Base-by-base conservation (phyloP, 2,329 filamentous ascomycete genomes). In the Canariomyces notabilis region DNA sequence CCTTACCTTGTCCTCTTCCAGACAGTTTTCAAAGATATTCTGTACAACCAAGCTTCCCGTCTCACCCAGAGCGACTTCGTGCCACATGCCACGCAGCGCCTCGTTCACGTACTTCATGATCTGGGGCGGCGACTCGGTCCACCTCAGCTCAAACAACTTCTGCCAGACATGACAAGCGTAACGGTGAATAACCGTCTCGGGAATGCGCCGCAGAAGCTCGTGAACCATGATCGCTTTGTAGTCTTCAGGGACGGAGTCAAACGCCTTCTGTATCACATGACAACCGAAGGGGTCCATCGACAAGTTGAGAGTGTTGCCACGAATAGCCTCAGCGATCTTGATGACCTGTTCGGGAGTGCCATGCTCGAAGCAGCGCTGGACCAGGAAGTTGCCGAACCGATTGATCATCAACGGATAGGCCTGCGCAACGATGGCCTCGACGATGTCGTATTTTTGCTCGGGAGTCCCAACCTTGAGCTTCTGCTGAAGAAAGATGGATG, bases 81-180 rank as follows among this genome's bases (percentile, higher is more conserved):
- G 90, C 93, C 93, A 98, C 89, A 97, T 97, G 49, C 91, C 91
- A 49, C 82, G 80, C 44, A 98, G 78, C 50, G 93, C 87, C 58
- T 97, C 89, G 61, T 98, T 98, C 68, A 98, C 94, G 60, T 88
- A 95, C 61, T 87, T 87, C 93, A 98, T 98, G 68, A 98, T 95
- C 67, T 96, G 90, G 19, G 93, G 93, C 34, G 93, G 93, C 32
- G 89, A 87, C 59, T 90, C 86, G 53, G 83, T 89, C 93, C 93
- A 98, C 61, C 93, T 85, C 57, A 98, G 80, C 67, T 98, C 93
- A 65, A 98, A 98, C 21, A 98, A 80, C 74, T 98, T 98, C 73
- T 98, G 93, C 93, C 93, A 98, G 53, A 98, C 93, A 66, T 98
- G 93, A 62, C 93, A 98, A 49, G 93, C 93, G 69, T 98, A 98